Conservation (phyloP, 306 rosid species). For the Quercus variabilis region DNA sequence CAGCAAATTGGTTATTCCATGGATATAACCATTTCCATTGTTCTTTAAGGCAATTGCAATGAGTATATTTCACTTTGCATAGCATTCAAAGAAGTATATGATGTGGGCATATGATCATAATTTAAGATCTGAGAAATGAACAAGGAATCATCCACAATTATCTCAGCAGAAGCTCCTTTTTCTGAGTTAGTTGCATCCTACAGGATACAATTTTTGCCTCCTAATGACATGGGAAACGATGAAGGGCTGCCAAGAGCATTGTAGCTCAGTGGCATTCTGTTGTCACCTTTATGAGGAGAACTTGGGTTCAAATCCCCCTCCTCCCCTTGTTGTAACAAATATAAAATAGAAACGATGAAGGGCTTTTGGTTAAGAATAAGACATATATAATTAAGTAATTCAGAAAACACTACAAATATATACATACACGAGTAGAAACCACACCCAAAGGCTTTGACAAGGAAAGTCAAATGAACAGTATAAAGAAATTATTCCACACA, state of each 20-base stretch:
- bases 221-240: neutral
- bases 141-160: neutral
- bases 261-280: no score
- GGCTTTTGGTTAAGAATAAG: no score
- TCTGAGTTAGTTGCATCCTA: neutral
- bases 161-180: neutral
- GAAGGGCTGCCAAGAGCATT: neutral
- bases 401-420: neutral
- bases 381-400: no score
- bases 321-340: no score
- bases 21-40: neutral
- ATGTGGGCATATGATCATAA: neutral
- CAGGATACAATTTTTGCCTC: neutral
- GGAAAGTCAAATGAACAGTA: neutral
- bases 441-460: neutral
- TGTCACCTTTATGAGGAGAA: no score
- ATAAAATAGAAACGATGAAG: no score
- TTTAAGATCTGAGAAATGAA: neutral
- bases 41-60: neutral
- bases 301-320: no score
- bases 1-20: neutral
- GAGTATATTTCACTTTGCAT: neutral
- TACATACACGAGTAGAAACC: neutral
- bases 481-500: neutral
- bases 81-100: neutral